Percentiles rank a stretch among this genome's conserved stretches.
phyloP scores from a whole-genome alignment of 495 filamentous ascomycete species.

The Podospora conica region DNA sequence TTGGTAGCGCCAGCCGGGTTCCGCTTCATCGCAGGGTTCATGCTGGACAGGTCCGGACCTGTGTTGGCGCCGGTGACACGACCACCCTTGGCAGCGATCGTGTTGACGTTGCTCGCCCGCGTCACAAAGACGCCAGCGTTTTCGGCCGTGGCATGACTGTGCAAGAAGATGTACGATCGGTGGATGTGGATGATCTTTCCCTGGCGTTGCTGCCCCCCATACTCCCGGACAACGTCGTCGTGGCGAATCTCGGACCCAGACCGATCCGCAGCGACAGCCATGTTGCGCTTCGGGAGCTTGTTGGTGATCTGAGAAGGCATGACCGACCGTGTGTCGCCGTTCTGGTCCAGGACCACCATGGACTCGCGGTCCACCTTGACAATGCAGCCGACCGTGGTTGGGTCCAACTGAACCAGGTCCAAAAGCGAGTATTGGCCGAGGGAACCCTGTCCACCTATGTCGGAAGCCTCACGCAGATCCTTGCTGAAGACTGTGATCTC shows the following conservation, averaged over 20 bases:
- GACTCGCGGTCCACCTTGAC: slow-evolving; percentile 94
- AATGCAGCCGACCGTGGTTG: slow-evolving; percentile 83
- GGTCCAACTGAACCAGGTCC: slow-evolving; percentile 91
- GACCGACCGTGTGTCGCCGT: slow-evolving; percentile 71
- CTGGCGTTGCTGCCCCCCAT: slow-evolving; percentile 73
- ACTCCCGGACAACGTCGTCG: slow-evolving; percentile 89
- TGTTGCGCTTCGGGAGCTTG: slow-evolving; percentile 69
- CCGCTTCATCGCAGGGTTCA: slow-evolving; percentile 83
- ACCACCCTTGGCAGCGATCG: slow-evolving; percentile 86
- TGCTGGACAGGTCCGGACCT: slow-evolving; percentile 73
- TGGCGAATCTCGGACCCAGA: slow-evolving; percentile 87
- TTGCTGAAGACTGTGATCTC: slow-evolving; percentile 99
- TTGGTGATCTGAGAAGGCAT: slow-evolving; percentile 88
- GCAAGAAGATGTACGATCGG: slow-evolving; percentile 79
- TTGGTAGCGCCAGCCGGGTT: slow-evolving; percentile 45
- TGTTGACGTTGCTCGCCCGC: slow-evolving; percentile 76
- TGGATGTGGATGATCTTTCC: slow-evolving; percentile 91
- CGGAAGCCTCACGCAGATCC: slow-evolving; percentile 85
- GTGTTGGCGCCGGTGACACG: slow-evolving; percentile 52
- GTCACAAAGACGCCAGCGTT: slow-evolving; percentile 88
- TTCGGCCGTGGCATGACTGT: slow-evolving; percentile 75
- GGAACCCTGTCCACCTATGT: slow-evolving; percentile 73
- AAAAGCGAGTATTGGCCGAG: slow-evolving; percentile 83
- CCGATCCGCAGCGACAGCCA: slow-evolving; percentile 85
- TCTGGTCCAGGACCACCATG: slow-evolving; percentile 83